phyloP scores from a whole-genome alignment of 306 rosid species.

The Prunus mume region DNA sequence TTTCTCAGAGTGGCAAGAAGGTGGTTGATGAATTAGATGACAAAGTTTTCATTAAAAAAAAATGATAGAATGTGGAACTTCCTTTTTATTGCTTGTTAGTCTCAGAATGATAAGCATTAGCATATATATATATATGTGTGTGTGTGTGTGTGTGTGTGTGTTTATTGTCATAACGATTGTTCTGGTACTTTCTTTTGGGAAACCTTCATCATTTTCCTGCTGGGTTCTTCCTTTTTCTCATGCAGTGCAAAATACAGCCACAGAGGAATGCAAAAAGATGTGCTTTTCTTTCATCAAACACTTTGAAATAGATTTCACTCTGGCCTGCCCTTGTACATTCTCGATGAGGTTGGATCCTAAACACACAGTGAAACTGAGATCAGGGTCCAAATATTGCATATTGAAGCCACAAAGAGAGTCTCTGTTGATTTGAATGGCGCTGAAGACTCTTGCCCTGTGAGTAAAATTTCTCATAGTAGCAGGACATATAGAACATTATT shows the following conservation, averaged over 20 bases:
- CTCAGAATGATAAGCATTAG: too few species aligned
- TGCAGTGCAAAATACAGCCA: neutral
- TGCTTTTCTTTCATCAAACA: slow-evolving; percentile 13
- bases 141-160: too few species aligned
- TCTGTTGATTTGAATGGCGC: neutral
- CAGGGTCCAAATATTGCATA: slow-evolving; percentile 9
- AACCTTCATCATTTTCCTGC: too few species aligned
- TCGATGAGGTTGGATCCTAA: slow-evolving; percentile 8
- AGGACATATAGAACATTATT: neutral
- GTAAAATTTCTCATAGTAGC: neutral
- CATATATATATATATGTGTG: too few species aligned
- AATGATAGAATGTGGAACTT: too few species aligned
- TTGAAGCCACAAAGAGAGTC: neutral
- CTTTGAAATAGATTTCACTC: neutral
- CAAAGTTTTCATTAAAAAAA: too few species aligned
- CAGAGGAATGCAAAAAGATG: slow-evolving; percentile 20
- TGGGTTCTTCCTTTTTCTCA: neutral
- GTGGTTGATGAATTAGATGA: too few species aligned
- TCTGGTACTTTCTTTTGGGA: neutral
- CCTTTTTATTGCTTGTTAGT: too few species aligned
- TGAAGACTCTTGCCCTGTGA: slow-evolving; percentile 4
- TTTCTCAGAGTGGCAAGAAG: too few species aligned
- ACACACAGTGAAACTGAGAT: neutral
- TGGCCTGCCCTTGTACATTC: neutral
- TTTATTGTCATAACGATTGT: too few species aligned